Evolutionary conservation across 176 grass and related monocot species (phyloP).

Genomic region (Carex cristatella): DNA sequence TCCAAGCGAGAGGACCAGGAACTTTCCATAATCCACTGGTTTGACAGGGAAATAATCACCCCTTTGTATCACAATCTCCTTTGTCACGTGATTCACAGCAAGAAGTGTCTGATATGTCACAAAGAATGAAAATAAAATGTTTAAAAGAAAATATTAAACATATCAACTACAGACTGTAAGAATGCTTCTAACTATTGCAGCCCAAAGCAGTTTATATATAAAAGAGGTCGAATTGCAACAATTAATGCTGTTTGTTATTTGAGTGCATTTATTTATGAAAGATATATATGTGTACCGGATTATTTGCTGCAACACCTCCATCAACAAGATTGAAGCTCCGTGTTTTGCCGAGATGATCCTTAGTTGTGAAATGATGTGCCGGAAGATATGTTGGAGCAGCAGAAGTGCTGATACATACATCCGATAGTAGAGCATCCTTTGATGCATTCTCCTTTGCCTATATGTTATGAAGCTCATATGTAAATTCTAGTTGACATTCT

Average conservation of each 20-base stretch:
- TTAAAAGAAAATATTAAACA: background rate
- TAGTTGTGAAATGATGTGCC: conserved; percentile 29
- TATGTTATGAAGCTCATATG: background rate
- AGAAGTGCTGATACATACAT: conserved; percentile 77
- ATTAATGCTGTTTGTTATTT: background rate
- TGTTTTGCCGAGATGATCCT: background rate
- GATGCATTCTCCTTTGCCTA: conserved; percentile 10
- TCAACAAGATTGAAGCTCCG: conserved; percentile 20
- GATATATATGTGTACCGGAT: conserved; percentile 50
- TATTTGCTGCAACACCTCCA: conserved; percentile 47
- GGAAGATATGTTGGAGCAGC: conserved; percentile 76
- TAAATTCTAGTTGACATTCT: background rate
- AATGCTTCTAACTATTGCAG: too few species aligned
- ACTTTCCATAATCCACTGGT: conserved; percentile 30
- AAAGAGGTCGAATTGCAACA: background rate
- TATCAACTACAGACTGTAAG: background rate
- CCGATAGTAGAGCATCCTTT: conserved; percentile 46
- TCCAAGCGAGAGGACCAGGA: conserved; percentile 52
- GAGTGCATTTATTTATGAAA: background rate
- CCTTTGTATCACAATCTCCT: conserved; percentile 41
- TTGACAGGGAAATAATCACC: conserved; percentile 31
- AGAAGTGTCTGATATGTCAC: conserved; percentile 31
- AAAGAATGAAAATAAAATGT: background rate
- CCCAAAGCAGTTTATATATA: background rate
- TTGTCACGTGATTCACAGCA: conserved; percentile 47